Evolutionary conservation across 1,139 yeast genomes (phyloP).

Genomic region (Candida tetrigidarum): DNA sequence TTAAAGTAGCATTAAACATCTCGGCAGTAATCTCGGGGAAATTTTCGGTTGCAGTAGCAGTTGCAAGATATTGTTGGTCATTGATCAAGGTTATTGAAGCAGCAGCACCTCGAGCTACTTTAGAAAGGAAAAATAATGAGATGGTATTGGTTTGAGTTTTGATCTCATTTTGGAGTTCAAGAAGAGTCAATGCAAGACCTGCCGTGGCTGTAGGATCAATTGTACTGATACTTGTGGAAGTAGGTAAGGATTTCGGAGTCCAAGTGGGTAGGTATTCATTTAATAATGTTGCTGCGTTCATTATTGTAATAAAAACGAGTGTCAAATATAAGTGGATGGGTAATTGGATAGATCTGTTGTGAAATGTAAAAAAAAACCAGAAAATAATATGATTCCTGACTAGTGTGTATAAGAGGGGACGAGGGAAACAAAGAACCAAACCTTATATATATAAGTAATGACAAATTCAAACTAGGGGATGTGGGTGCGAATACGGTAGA

Average conservation of each 20-base stretch:
- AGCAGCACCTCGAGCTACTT: conserved; percentile 30
- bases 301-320: background rate
- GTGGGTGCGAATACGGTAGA: too few species aligned
- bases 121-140: conserved; percentile 16
- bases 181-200: conserved; percentile 18
- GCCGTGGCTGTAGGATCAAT: conserved; percentile 25
- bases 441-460: too few species aligned
- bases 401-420: too few species aligned
- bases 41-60: conserved; percentile 38
- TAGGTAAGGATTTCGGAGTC: conserved; percentile 23
- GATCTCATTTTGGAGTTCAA: conserved; percentile 13
- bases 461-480: too few species aligned
- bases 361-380: background rate
- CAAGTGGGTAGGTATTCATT: conserved; percentile 17
- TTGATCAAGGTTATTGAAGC: conserved; percentile 41
- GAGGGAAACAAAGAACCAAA: too few species aligned
- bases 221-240: conserved; percentile 19
- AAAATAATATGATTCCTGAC: background rate
- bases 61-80: conserved; percentile 37
- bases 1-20: conserved; percentile 36
- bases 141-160: conserved; percentile 20
- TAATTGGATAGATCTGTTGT: background rate
- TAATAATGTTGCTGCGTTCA: conserved; percentile 5
- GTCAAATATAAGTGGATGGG: background rate
- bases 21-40: conserved; percentile 35